Evolutionary conservation across 805 yeast species (phyloP), one percentile per base, ranked within the genome.

Genomic region (Lipomyces sp.): DNA sequence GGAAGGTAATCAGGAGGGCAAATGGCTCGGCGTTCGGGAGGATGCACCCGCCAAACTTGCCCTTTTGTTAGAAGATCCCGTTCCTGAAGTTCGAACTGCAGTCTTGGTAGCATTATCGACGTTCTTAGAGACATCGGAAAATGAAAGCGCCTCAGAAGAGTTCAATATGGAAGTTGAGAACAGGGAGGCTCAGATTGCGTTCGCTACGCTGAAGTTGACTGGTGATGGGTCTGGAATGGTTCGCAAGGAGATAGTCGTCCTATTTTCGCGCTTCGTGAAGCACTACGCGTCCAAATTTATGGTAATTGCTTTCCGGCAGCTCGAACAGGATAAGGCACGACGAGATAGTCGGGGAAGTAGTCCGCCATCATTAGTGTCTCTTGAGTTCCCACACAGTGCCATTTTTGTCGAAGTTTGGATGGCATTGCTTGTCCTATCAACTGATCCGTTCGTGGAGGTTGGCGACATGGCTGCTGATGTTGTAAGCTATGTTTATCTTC

Each of bases 1-100:
- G 87, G 82, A 82, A 68, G 84, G 84, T 56, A 86, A 89, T 71
- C 84, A 89, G 0, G 92, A 91, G 63, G 92, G 93, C 11, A 88
- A 89, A 74, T 85, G 86, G 82, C 83, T 90, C 32, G 86, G 88
- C 33, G 83, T 86, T 71, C 85, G 87, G 70, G 88, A 87, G 64
- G 89, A 89, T 0, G 83, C 86, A 32, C 77, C 89, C 15, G 85
- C 82, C 30, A 83, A 83, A 70, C 73, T 94, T 35, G 75, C 87
- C 39, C 80, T 80, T 32, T 78, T 90, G 51, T 81, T 92, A 18
- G 85, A 84, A 69, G 98, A 95, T 75, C 97, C 98, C 0, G 92
- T 94, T 57, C 97, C 98, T 0, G 99, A 95, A 76, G 97, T 95
- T 0, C 82, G 98, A 64, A 89, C 97, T 0, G 90, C 98, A 0